These are phyloP conservation scores for Fusarium annulatum DNA, from an alignment of 2,329 filamentous ascomycete species.

Conservation along the genomic window DNA sequence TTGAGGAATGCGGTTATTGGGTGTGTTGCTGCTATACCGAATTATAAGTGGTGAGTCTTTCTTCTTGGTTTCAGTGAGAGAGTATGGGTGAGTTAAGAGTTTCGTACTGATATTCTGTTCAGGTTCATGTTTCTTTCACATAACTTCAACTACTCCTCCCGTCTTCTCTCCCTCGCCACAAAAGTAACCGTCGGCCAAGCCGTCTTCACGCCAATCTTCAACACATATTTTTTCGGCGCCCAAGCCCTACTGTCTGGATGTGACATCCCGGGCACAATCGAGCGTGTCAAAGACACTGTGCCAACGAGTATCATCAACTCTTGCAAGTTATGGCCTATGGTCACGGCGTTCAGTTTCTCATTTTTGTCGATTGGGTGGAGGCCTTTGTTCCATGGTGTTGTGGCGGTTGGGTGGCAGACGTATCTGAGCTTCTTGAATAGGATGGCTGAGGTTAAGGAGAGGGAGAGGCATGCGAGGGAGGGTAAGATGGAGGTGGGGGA, in stretches of 20 bases:
- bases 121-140: conserved; percentile 84
- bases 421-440: conserved; percentile 87
- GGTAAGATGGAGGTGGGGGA: background rate
- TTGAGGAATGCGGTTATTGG: conserved; percentile 80
- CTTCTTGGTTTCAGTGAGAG: background rate
- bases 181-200: conserved; percentile 86
- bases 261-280: conserved; percentile 69
- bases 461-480: conserved; percentile 1
- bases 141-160: conserved; percentile 86
- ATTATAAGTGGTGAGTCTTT: conserved; percentile 78
- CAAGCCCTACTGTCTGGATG: conserved; percentile 81
- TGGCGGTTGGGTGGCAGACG: conserved; percentile 92
- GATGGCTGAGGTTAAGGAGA: conserved; percentile 65
- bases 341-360: conserved; percentile 89
- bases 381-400: conserved; percentile 80
- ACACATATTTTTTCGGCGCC: conserved; percentile 83
- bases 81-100: accelerated
- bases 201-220: conserved; percentile 85
- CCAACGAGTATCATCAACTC: conserved; percentile 81
- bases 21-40: conserved; percentile 77
- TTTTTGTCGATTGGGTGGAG: conserved; percentile 83
- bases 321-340: conserved; percentile 87
- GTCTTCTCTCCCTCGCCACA: conserved; percentile 73
- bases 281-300: conserved; percentile 79
- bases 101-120: background rate